Conservation (phyloP, 2,329 filamentous ascomycete genomes). For the Aspergillus uvarum region DNA sequence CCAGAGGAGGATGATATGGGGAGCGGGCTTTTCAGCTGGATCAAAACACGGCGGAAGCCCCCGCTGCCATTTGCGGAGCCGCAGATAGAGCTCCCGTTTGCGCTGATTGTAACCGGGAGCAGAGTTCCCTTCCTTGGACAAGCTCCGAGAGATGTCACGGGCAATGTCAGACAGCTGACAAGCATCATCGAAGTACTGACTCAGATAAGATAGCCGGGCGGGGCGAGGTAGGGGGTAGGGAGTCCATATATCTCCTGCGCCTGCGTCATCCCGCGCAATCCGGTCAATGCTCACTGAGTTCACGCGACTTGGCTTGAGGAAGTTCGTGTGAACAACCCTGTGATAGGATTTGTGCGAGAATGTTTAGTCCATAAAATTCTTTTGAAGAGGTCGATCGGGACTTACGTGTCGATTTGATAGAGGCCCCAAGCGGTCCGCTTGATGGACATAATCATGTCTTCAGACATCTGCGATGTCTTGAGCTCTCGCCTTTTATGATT, state of each 20-base stretch:
- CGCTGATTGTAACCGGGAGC: not conserved
- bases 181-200: conserved; percentile 22
- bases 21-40: conserved; percentile 1
- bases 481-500: conserved; percentile 17
- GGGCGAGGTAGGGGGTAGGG: conserved; percentile 16
- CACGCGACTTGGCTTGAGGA: conserved; percentile 19
- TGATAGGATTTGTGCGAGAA: not conserved
- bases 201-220: conserved; percentile 13
- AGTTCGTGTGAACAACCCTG: conserved; percentile 24
- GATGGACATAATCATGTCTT: conserved; percentile 24
- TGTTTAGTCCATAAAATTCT: not conserved
- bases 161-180: conserved; percentile 23
- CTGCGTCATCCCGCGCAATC: conserved; percentile 8
- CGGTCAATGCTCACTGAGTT: conserved; percentile 15
- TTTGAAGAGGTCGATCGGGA: not conserved
- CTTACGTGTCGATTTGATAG: conserved; percentile 32
- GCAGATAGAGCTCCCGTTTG: conserved; percentile 15
- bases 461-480: conserved; percentile 16
- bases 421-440: conserved; percentile 26
- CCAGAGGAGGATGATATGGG: conserved; percentile 20
- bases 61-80: conserved; percentile 16
- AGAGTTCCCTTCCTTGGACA: not conserved
- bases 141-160: conserved; percentile 16
- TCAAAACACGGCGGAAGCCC: conserved; percentile 11
- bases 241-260: conserved; percentile 11